Evolutionary conservation across 2,329 filamentous ascomycete species (phyloP), one percentile per base, ranked within the genome.

Genomic region (Cladophialophora exuberans): DNA sequence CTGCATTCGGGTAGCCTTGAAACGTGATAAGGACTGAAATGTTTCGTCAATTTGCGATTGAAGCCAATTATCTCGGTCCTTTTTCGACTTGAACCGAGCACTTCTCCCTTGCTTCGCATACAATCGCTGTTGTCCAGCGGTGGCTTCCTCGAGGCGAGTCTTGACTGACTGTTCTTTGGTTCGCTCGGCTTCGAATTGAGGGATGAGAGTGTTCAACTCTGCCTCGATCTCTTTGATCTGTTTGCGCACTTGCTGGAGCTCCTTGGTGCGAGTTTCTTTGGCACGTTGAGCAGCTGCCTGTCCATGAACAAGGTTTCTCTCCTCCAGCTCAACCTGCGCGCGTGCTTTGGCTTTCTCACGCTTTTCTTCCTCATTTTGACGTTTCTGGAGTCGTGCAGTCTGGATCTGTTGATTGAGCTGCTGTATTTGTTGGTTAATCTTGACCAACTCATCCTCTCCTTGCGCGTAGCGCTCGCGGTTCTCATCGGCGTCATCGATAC

Each of bases 21-120:
- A 88, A 13, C 84, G 86, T 30, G 86, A 87, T 25, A 96, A 78
- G 4, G 88, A 88, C 30, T 83, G 77, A 62, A 90, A 88, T 50
- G 92, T 83, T 30, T 95, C 88, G 39, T 88, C 80, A 52, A 97
- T 89, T 72, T 97, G 88, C 59, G 84, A 81, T 57, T 84, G 84
- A 45, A 99, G 77, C 79, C 84, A 97, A 30, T 84, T 82, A 70
- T 99, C 93, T 38, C 95, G 86, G 69, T 97, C 90, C 6, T 83
- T 82, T 76, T 96, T 96, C 70, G 85, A 95, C 67, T 82, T 88
- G 72, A 96, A 99, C 59, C 90, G 88, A 15, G 88, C 87, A 62
- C 88, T 91, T 41, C 93, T 87, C 38, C 88, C 90, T 73, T 99
- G 93, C 71, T 99, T 99, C 46, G 89, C 89, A 67, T 96, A 90